Base-by-base conservation (phyloP, 2,329 filamentous ascomycete genomes). In the Diplodia intermedia region DNA sequence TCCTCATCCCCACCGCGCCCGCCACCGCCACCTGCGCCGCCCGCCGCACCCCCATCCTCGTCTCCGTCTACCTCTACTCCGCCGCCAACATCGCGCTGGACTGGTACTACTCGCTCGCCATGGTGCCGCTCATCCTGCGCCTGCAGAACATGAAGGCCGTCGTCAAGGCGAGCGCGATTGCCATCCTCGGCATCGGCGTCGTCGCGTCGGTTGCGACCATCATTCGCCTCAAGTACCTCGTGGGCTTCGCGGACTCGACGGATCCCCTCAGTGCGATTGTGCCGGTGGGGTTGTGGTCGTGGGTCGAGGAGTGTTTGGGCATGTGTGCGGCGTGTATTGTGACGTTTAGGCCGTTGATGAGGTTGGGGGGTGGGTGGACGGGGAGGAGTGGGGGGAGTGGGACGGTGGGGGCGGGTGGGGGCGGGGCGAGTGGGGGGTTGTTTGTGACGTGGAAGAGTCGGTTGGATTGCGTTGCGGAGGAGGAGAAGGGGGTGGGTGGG, bases 41-140 rank as follows among this genome's bases (percentile, higher is more conserved):
- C 36, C 38, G 57, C 36, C 38, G 57, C 23, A 0, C 7, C 15
- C 57, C 57, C 38, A 29, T 66, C 40, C 14, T 56, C 20, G 29
- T 57, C 53, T 36, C 40, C 40, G 43, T 57, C 26, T 66, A 66
- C 43, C 9, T 66, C 18, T 66, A 66, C 38, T 50, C 38, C 1
- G 53, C 29, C 26, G 26, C n/a, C 53, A 56, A 66, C 54, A 56
- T 66, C 38, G n/a, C 49, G 29, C 52, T 66, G n/a, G 63, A 66
- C 54, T 66, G 63, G 63, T 66, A 66, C 63, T 66, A 66, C 43
- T 20, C 53, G 26, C 53, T 66, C 15, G 63, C 63, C 26, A 66
- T 66, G 63, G 63, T 66, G 23, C 63, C 63, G 5, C 52, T 66
- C 15, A 66, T 66, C 43, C 52, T 40, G 63, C 31, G 11, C 36